Conservation (phyloP, 345 rosid genomes). For the Durio zibethinus region DNA sequence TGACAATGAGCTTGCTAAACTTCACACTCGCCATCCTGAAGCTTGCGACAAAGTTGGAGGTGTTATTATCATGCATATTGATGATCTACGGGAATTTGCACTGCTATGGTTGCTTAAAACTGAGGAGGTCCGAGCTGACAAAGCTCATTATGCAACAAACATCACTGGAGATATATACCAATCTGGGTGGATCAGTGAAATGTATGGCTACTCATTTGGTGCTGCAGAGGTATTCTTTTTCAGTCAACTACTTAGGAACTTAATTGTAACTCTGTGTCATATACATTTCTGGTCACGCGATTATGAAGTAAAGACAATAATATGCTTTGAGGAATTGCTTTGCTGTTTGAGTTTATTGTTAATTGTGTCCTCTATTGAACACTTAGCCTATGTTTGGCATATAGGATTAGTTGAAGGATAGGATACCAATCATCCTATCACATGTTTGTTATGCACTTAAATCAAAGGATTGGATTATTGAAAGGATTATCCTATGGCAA, state of each 20-base stretch:
- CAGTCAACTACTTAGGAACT: background rate
- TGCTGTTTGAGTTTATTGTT: background rate
- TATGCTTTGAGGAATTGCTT: background rate
- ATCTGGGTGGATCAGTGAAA: conserved; percentile 99
- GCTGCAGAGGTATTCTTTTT: conserved; percentile 82
- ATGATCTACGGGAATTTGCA: conserved; percentile 88
- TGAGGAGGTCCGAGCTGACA: conserved; percentile 95
- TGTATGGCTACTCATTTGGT: conserved; percentile 99
- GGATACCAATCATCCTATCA: too few relatives aligned
- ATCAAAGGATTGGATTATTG: too few relatives aligned
- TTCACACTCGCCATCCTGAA: conserved; percentile 87
- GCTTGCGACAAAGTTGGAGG: conserved; percentile 99
- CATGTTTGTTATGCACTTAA: too few relatives aligned
- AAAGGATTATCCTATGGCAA: too few relatives aligned
- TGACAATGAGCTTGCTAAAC: conserved; percentile 87
- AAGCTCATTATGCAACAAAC: conserved; percentile 82
- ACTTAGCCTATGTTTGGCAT: too few relatives aligned
- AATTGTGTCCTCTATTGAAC: background rate
- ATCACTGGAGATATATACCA: conserved; percentile 86
- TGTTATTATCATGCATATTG: conserved; percentile 94
- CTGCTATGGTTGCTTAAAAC: conserved; percentile 91
- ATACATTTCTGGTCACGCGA: background rate
- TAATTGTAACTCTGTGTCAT: background rate
- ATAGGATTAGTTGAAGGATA: too few relatives aligned
- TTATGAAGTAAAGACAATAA: conserved; percentile 2